phyloP scores from a whole-genome alignment of 768 basidiomycete genomes.

The Clitopilus passeckerianus region DNA sequence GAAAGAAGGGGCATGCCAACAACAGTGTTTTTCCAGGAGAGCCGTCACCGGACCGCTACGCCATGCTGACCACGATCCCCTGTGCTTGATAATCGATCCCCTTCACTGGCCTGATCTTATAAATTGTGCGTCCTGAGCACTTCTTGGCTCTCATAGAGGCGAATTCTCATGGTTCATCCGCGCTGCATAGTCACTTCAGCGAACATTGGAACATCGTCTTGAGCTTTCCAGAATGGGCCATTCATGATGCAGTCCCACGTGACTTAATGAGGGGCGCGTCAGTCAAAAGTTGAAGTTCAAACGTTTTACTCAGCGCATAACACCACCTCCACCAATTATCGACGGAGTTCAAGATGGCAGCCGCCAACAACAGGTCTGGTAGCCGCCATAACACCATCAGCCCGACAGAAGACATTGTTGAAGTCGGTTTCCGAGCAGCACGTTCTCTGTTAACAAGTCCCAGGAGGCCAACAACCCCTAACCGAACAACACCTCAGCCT shows the following conservation, averaged over 20 bases:
- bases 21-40: background rate
- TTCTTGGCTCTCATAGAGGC: too few species aligned
- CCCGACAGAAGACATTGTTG: background rate
- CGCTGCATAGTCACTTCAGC: too few species aligned
- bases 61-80: background rate
- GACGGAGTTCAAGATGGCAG: background rate
- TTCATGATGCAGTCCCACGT: background rate
- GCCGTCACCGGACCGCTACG: background rate
- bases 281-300: background rate
- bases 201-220: too few species aligned
- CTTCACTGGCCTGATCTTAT: background rate
- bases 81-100: background rate
- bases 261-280: background rate
- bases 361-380: background rate
- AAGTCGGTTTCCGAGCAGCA: background rate
- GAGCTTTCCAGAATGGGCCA: background rate
- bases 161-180: too few species aligned
- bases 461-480: slow-evolving; percentile 6
- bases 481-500: slow-evolving; percentile 13
- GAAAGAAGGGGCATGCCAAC: background rate
- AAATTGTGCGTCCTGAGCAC: too few species aligned
- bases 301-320: background rate
- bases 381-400: background rate
- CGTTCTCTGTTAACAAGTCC: background rate
- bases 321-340: background rate